Conservation (phyloP, 2,329 filamentous ascomycete genomes). For the Monosporascus cannonballus region DNA sequence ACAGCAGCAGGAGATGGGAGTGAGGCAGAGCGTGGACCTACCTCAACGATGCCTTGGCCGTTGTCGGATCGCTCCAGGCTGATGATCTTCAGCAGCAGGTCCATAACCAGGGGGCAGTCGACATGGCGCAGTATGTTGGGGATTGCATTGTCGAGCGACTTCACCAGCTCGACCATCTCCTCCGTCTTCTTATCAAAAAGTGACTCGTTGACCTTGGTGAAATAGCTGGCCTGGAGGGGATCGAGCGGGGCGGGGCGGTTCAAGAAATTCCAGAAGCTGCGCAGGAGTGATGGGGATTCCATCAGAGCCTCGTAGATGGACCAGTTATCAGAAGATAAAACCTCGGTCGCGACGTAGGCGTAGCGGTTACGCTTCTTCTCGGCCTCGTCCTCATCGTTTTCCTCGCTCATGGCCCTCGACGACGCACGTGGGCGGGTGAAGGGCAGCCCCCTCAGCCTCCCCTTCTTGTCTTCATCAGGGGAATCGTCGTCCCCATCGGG, state of each 20-base stretch:
- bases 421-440: conserved; percentile 49
- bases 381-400: conserved; percentile 61
- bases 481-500: conserved; percentile 38
- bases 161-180: conserved; percentile 90
- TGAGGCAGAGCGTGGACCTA: conserved; percentile 35
- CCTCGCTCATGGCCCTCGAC: conserved; percentile 43
- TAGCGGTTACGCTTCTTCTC: conserved; percentile 93
- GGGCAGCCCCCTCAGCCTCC: conserved; percentile 30
- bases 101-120: conserved; percentile 98
- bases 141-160: conserved; percentile 74
- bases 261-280: conserved; percentile 87
- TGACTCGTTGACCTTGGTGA: conserved; percentile 98
- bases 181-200: conserved; percentile 96
- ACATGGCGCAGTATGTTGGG: conserved; percentile 86
- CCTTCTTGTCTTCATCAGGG: conserved; percentile 36
- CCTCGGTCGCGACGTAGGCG: conserved; percentile 87
- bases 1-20: neutral
- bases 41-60: conserved; percentile 89
- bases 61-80: conserved; percentile 89
- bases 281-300: conserved; percentile 72
- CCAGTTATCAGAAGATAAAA: conserved; percentile 94
- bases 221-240: conserved; percentile 91
- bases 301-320: conserved; percentile 90
- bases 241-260: conserved; percentile 80
- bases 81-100: conserved; percentile 92